A percentile compares a stretch with the other conserved stretches of the same genome.
Evolutionary conservation across 2,329 filamentous ascomycete species (phyloP).

Genomic region (Polychaeton citri): DNA sequence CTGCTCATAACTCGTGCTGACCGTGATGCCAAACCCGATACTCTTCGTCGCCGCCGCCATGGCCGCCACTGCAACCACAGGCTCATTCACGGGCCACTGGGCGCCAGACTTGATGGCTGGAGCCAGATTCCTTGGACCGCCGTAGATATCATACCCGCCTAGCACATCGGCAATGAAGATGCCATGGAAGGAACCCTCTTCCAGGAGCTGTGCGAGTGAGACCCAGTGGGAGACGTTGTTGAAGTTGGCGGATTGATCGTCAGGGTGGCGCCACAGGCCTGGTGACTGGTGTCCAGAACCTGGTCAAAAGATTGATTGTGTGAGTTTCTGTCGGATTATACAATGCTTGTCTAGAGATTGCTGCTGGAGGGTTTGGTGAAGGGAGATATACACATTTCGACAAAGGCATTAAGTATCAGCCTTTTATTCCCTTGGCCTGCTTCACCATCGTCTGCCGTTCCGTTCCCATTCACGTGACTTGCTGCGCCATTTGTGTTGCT

Average conservation of each 20-base stretch:
- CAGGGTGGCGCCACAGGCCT: conserved; percentile 50
- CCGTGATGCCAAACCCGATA: conserved; percentile 1
- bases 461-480: background rate
- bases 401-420: conserved; percentile 30
- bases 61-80: conserved; percentile 47
- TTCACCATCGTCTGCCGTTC: background rate
- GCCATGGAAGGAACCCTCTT: conserved; percentile 50
- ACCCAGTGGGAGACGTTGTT: conserved; percentile 49
- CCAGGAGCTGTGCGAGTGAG: conserved; percentile 45
- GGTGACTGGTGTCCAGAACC: conserved; percentile 41
- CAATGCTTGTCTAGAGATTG: too few relatives aligned
- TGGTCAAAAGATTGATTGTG: conserved; percentile 17
- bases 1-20: conserved; percentile 47
- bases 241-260: conserved; percentile 50
- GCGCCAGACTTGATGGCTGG: conserved; percentile 49
- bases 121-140: conserved; percentile 44
- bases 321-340: background rate
- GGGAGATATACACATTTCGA: conserved; percentile 24
- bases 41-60: conserved; percentile 44
- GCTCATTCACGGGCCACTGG: conserved; percentile 62
- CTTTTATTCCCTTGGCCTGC: too few relatives aligned
- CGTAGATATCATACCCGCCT: conserved; percentile 57
- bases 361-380: background rate
- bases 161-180: conserved; percentile 57
- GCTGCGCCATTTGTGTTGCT: too few relatives aligned